Base-by-base conservation (phyloP, 139 green algal genomes). In the Gonium pectorale region DNA sequence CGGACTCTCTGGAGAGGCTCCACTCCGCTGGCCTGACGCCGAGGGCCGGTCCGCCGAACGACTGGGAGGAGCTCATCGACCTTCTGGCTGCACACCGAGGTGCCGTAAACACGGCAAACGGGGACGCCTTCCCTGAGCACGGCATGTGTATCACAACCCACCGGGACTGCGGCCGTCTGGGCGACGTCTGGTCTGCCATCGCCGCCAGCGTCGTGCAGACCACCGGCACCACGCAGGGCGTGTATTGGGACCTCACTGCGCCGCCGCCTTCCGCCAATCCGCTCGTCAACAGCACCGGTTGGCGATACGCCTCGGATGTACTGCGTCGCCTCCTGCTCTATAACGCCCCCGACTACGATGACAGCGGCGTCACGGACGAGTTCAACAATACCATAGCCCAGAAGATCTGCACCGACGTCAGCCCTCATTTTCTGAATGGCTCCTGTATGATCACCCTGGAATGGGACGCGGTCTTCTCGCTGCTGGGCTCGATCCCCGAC, bases 281-380 rank as follows among this genome's bases (percentile, higher is more conserved):
- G 46, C n/a, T 67, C n/a, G 60, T 37, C 26, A 67, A 67, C 60
- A 38, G 60, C 60, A 67, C 60, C 26, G 60, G 60, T n/a, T 67
- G 60, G 60, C 19, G 26, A n/a, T 11, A 38, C 9, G 60, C 60
- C 1, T 9, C 60, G n/a, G 60, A 40, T 9, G 11, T 67, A 5
- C 60, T 67, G n/a, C 60, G n/a, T 9, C n/a, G 5, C n/a, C 3
- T 67, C n/a, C 60, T 67, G 3, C 26, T 1, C n/a, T 67, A 67
- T n/a, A 67, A 67, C n/a, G 60, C 60, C 13, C 46, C 46, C 13
- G 11, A 11, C 46, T 11, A 24, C n/a, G n/a, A 29, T 1, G 60
- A 67, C 19, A 5, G 8, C n/a, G 60, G 15, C n/a, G n/a, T n/a
- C n/a, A n/a, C n/a, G n/a, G n/a, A n/a, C n/a, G n/a, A n/a, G n/a